Percentiles rank a stretch among this genome's conserved stretches.
These are phyloP conservation scores for Colletotrichum chrysophilum DNA, from an alignment of 2,329 filamentous ascomycete genomes.

Conservation along the genomic window DNA sequence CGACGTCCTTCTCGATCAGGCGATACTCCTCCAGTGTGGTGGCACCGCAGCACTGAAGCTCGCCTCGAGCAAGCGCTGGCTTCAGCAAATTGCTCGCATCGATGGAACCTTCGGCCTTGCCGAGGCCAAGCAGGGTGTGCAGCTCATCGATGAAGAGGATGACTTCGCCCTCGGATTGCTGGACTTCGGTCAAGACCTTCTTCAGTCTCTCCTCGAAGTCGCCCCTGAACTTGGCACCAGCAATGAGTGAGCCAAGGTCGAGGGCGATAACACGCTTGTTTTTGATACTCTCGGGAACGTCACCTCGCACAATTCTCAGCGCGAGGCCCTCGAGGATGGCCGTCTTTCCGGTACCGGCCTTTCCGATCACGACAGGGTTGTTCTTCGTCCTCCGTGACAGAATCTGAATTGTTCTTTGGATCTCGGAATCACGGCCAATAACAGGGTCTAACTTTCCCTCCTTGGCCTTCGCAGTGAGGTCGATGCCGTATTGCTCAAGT, in stretches of 20 bases:
- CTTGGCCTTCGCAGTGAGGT: conserved; percentile 83
- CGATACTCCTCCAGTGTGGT: conserved; percentile 94
- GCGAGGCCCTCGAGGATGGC: conserved; percentile 91
- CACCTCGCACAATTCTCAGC: conserved; percentile 86
- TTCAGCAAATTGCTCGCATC: conserved; percentile 96
- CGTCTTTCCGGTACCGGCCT: conserved; percentile 91
- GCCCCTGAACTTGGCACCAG: conserved; percentile 92
- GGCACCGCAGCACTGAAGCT: conserved; percentile 93
- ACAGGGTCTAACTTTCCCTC: conserved; percentile 94
- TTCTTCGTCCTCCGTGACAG: conserved; percentile 94
- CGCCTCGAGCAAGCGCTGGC: conserved; percentile 88
- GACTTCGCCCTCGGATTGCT: conserved; percentile 85
- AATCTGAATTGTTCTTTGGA: conserved; percentile 93
- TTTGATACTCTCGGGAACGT: conserved; percentile 95
- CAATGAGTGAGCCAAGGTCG: conserved; percentile 91
- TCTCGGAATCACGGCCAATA: conserved; percentile 90
- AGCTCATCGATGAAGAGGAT: conserved; percentile 97
- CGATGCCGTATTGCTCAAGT: conserved; percentile 88
- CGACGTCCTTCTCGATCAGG: conserved; percentile 93
- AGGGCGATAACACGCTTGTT: conserved; percentile 88
- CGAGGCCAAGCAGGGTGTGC: conserved; percentile 88
- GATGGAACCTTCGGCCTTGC: conserved; percentile 94
- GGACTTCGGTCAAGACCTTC: conserved; percentile 87
- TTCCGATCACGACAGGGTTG: conserved; percentile 92
- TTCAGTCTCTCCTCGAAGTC: conserved; percentile 97